A percentile compares a stretch with the other conserved stretches of the same genome.
phyloP scores from a whole-genome alignment of 805 yeast genomes.

The Kodamaea kakaduensis region DNA sequence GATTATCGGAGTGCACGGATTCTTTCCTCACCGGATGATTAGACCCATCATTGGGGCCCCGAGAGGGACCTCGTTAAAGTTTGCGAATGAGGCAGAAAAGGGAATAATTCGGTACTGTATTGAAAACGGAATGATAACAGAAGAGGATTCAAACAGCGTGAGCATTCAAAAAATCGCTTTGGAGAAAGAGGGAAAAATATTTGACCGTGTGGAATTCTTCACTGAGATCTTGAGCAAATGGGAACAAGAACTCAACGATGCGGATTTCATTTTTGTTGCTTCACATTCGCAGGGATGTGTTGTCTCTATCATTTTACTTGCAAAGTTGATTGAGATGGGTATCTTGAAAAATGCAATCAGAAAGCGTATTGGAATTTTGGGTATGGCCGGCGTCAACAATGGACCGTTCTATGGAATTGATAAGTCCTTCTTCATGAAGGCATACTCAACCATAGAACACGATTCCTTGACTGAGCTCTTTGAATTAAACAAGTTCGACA shows the following conservation, averaged over 20 bases:
- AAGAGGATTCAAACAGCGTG: conserved; percentile 27
- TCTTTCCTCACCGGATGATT: conserved; percentile 83
- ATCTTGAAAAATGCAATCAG: conserved; percentile 34
- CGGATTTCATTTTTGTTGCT: conserved; percentile 88
- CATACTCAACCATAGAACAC: conserved; percentile 85
- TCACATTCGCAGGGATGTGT: conserved; percentile 97
- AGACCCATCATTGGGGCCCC: conserved; percentile 91
- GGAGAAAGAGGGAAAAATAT: conserved; percentile 89
- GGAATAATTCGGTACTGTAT: conserved; percentile 62
- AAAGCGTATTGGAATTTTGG: conserved; percentile 65
- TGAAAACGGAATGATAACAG: conserved; percentile 36
- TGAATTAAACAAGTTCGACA: conserved; percentile 76
- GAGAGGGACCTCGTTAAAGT: conserved; percentile 89
- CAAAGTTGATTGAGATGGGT: conserved; percentile 61
- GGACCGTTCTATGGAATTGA: conserved; percentile 94
- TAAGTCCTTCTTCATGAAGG: conserved; percentile 75
- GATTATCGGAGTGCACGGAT: conserved; percentile 93
- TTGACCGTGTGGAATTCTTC: conserved; percentile 80
- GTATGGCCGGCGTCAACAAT: conserved; percentile 94
- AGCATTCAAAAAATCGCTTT: conserved; percentile 86
- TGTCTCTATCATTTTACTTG: conserved; percentile 76
- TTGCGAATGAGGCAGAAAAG: conserved; percentile 85
- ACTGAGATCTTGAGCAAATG: conserved; percentile 68
- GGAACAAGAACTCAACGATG: conserved; percentile 52
- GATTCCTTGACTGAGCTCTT: conserved; percentile 83